Conservation (phyloP, 768 basidiomycete species). For the Pisolithus tinctorius region DNA sequence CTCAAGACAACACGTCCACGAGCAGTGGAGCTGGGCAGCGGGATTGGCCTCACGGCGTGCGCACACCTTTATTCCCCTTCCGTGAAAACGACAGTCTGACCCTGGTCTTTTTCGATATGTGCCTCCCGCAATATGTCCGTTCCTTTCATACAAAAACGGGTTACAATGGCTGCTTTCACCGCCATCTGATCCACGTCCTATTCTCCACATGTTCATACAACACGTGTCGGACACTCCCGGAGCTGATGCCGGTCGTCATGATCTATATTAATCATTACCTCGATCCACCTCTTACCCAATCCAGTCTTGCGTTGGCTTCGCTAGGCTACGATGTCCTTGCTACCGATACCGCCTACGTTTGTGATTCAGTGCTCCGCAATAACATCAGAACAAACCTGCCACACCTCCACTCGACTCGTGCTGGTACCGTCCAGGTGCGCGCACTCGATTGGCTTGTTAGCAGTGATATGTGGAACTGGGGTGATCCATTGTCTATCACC, state of each 20-base stretch:
- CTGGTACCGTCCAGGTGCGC: conserved; percentile 50
- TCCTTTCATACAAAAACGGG: not conserved
- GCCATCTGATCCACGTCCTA: not conserved
- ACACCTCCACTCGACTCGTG: conserved; percentile 21
- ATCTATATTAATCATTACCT: not conserved
- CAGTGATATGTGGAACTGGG: conserved; percentile 53
- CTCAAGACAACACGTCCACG: conserved; percentile 23
- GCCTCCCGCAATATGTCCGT: not conserved
- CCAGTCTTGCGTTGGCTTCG: conserved; percentile 57
- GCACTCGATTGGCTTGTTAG: conserved; percentile 66
- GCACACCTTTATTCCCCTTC: conserved; percentile 21
- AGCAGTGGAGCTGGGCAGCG: conserved; percentile 76
- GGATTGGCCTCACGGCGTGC: conserved; percentile 73
- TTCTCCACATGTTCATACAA: not conserved
- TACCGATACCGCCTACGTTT: conserved; percentile 64
- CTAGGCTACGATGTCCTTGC: conserved; percentile 72
- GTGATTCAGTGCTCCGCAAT: conserved; percentile 50
- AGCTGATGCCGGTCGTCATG: not conserved
- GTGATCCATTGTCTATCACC: conserved; percentile 26
- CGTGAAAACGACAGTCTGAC: not conserved
- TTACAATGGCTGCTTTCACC: not conserved
- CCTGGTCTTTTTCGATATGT: not conserved
- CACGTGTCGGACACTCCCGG: too few species aligned
- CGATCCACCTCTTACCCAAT: conserved; percentile 1
- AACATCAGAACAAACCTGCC: conserved; percentile 52